Percentiles rank a stretch among this genome's conserved stretches.
Conservation (phyloP, 345 rosid genomes). For the Kandelia obovata region DNA sequence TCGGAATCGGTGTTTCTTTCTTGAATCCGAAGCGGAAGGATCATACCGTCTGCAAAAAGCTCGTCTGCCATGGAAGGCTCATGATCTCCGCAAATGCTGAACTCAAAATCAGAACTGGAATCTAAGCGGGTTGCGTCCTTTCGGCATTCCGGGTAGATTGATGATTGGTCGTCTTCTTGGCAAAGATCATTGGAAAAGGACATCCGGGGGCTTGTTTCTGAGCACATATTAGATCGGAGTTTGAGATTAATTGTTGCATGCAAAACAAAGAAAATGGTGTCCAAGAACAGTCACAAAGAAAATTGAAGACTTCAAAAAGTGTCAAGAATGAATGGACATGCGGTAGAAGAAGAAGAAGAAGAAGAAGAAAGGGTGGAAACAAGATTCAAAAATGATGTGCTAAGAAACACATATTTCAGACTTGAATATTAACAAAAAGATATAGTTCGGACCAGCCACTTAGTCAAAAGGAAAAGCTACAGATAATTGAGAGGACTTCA, state of each 20-base stretch:
- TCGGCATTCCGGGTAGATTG: slow-evolving; percentile 22
- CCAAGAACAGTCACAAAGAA: neutral
- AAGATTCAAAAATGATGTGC: slow-evolving; percentile 30
- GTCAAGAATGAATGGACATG: neutral
- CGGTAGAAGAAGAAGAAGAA: neutral
- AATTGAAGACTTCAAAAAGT: neutral
- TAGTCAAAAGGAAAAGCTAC: slow-evolving; percentile 1
- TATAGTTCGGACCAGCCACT: slow-evolving; percentile 5
- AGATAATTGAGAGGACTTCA: neutral
- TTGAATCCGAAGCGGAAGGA: slow-evolving; percentile 52
- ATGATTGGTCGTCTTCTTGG: slow-evolving; percentile 28
- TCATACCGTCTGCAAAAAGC: slow-evolving; percentile 68
- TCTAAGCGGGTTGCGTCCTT: slow-evolving; percentile 47
- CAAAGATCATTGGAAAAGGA: slow-evolving; percentile 55
- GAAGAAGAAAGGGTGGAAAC: neutral
- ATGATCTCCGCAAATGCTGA: slow-evolving; percentile 42
- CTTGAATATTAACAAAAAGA: slow-evolving; percentile 13
- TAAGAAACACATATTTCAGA: slow-evolving; percentile 8
- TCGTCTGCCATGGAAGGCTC: slow-evolving; percentile 69
- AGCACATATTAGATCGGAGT: slow-evolving; percentile 35
- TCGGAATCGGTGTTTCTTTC: slow-evolving; percentile 16
- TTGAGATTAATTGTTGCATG: neutral
- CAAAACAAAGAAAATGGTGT: neutral
- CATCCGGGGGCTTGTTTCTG: slow-evolving; percentile 53
- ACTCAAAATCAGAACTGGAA: slow-evolving; percentile 66